Evolutionary conservation across 495 filamentous ascomycete species (phyloP).

Genomic region (Opeltia flavorubescens): DNA sequence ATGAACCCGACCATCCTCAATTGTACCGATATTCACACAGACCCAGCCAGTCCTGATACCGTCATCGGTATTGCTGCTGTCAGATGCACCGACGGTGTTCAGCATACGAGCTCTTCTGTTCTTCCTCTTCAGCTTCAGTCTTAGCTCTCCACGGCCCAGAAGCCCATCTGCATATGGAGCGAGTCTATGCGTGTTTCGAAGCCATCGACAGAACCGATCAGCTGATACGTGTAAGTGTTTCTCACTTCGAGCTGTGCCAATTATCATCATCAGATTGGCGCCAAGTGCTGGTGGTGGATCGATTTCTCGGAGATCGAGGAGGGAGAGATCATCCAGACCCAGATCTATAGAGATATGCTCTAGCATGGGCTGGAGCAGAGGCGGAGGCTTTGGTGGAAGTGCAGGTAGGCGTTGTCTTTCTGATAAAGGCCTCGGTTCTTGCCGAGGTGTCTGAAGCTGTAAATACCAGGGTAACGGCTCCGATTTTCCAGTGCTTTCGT

Average conservation of each 20-base stretch:
- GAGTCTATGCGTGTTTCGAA: conserved; percentile 57
- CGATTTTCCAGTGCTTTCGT: background rate
- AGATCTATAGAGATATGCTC: conserved; percentile 65
- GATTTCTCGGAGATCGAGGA: conserved; percentile 70
- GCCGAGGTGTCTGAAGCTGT: conserved; percentile 42
- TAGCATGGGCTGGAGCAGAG: conserved; percentile 57
- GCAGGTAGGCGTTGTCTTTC: conserved; percentile 57
- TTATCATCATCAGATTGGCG: conserved; percentile 75
- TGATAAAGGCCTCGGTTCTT: conserved; percentile 33
- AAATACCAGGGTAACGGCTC: conserved; percentile 68
- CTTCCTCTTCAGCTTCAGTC: conserved; percentile 68
- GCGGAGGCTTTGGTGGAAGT: conserved; percentile 58
- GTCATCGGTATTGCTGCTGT: conserved; percentile 42
- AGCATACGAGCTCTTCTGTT: conserved; percentile 65
- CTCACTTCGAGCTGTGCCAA: conserved; percentile 86
- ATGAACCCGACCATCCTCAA: conserved; percentile 34
- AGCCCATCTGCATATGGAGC: conserved; percentile 72
- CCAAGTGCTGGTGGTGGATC: conserved; percentile 81
- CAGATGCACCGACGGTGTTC: conserved; percentile 41
- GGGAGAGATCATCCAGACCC: conserved; percentile 60
- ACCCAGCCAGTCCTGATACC: conserved; percentile 89
- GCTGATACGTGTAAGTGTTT: conserved; percentile 89
- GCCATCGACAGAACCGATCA: conserved; percentile 75
- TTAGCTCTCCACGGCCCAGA: conserved; percentile 79
- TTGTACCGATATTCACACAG: conserved; percentile 72